Conservation (phyloP, 1,139 yeast species). For the Meyerozyma sp. region DNA sequence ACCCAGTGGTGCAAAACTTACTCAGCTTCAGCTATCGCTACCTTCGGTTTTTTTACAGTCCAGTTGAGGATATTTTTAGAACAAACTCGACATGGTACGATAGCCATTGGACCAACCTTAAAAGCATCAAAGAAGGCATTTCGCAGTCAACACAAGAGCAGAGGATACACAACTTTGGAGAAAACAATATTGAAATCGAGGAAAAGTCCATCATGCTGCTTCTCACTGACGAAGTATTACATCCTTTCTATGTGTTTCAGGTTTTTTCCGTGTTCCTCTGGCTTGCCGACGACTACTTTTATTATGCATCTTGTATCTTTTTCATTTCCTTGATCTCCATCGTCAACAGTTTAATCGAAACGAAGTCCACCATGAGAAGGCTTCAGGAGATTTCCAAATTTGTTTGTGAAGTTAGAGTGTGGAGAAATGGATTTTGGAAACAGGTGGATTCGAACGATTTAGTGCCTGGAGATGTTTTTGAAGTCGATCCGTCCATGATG, state of each 20-base stretch:
- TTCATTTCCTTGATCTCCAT: conserved; percentile 79
- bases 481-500: conserved; percentile 76
- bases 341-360: conserved; percentile 74
- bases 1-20: conserved; percentile 66
- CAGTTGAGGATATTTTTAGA: conserved; percentile 77
- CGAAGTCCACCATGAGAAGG: conserved; percentile 67
- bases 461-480: conserved; percentile 95
- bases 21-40: conserved; percentile 78
- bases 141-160: conserved; percentile 65
- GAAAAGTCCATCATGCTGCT: conserved; percentile 65
- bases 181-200: conserved; percentile 67
- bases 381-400: conserved; percentile 70
- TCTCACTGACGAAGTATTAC: conserved; percentile 80
- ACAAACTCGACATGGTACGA: conserved; percentile 89
- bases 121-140: conserved; percentile 62
- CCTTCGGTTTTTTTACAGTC: conserved; percentile 75
- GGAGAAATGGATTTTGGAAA: conserved; percentile 93
- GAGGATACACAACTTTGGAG: conserved; percentile 69
- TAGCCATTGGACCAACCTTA: conserved; percentile 59
- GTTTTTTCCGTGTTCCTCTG: conserved; percentile 86
- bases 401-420: conserved; percentile 77
- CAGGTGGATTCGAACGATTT: conserved; percentile 73
- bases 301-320: conserved; percentile 90
- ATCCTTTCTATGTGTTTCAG: conserved; percentile 93
- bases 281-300: conserved; percentile 88